Conservation (phyloP, 495 filamentous ascomycete species). For the Parmelia sp. region DNA sequence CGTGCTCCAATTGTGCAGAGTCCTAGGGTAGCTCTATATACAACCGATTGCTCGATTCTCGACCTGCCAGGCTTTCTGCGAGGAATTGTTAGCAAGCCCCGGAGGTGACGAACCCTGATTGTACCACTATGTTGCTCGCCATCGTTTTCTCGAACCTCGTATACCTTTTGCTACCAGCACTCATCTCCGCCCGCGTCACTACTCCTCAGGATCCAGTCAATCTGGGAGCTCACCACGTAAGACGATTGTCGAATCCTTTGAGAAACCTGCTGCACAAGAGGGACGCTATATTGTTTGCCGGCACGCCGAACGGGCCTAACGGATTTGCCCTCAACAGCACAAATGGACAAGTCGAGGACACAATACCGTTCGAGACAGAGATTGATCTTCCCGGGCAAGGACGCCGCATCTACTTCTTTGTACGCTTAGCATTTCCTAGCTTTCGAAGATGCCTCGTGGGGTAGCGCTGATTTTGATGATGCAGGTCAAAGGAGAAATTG, state of each 20-base stretch:
- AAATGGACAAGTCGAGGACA: neutral
- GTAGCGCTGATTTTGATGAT: neutral
- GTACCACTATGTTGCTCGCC: neutral
- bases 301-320: neutral
- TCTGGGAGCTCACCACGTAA: neutral
- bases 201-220: neutral
- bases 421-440: neutral
- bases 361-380: neutral
- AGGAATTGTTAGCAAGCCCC: neutral
- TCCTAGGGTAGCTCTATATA: neutral
- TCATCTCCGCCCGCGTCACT: neutral
- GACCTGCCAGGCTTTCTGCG: neutral
- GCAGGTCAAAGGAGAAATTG: neutral
- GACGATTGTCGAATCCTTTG: neutral
- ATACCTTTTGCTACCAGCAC: neutral
- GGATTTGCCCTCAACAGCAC: neutral
- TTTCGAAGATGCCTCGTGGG: neutral
- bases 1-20: neutral
- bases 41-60: constrained; percentile 2
- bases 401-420: neutral
- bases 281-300: neutral
- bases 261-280: neutral
- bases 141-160: neutral
- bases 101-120: neutral
- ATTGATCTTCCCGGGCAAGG: neutral